Conservation (phyloP, 2,329 filamentous ascomycete species). For the Neonectria coccinea region DNA sequence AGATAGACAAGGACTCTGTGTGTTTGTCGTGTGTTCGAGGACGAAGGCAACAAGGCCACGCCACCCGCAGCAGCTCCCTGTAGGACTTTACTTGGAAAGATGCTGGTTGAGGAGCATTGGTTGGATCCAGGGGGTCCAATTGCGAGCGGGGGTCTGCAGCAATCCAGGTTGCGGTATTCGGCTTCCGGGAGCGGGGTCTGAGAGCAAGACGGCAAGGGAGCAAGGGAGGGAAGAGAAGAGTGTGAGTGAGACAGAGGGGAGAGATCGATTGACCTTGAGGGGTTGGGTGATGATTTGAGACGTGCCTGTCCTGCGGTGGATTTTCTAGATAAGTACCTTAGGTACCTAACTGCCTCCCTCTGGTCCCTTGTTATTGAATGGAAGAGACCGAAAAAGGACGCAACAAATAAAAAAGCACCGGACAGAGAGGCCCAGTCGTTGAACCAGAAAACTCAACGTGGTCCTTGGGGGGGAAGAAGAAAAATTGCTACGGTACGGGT, state of each 20-base stretch:
- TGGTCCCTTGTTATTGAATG: too few species aligned
- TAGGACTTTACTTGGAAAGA: background rate
- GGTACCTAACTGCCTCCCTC: too few species aligned
- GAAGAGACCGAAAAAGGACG: constrained; percentile 1
- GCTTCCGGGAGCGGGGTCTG: constrained; percentile 35
- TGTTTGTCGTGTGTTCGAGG: constrained; percentile 6
- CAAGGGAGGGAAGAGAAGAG: constrained; percentile 28
- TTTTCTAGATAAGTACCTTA: background rate
- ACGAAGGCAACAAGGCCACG: constrained; percentile 18
- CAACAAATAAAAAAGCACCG: background rate
- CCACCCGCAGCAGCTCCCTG: background rate
- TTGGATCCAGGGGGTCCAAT: constrained; percentile 7
- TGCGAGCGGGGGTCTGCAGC: constrained; percentile 11
- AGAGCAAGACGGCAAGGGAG: constrained; percentile 22
- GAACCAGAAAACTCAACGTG: constrained; percentile 45
- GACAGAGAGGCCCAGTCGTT: constrained; percentile 33
- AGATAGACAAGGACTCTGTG: constrained; percentile 1
- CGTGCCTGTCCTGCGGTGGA: background rate
- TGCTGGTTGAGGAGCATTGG: constrained; percentile 9
- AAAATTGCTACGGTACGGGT: constrained; percentile 22
- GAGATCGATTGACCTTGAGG: constrained; percentile 14
- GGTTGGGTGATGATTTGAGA: background rate
- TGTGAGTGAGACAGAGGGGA: constrained; percentile 20
- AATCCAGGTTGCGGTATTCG: constrained; percentile 29
- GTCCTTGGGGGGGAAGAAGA: constrained; percentile 13